These are phyloP conservation scores for Diaporthe ampelina DNA, from an alignment of 2,329 filamentous ascomycete species.

Conservation along the genomic window DNA sequence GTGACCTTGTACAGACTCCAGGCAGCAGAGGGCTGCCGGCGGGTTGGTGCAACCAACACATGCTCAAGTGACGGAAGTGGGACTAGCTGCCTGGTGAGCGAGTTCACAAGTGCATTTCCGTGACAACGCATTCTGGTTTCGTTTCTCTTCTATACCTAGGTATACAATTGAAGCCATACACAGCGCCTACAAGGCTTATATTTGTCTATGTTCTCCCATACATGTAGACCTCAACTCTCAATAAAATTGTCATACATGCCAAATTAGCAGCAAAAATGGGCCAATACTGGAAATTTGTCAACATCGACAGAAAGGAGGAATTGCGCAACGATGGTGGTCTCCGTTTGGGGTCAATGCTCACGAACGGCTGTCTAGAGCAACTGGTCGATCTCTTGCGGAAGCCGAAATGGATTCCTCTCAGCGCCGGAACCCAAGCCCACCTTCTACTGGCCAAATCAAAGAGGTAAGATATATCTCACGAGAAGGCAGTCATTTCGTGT, in stretches of 20 bases:
- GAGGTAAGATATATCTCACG: not conserved
- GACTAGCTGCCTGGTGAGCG: not conserved
- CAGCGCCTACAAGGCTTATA: no score
- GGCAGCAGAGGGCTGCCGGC: not conserved
- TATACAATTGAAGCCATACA: no score
- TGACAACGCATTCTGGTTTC: no score
- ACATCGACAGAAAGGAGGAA: not conserved
- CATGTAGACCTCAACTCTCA: no score
- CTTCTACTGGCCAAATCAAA: not conserved
- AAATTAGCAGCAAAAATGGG: not conserved
- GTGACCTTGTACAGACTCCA: not conserved
- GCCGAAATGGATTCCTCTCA: slow-evolving; percentile 3
- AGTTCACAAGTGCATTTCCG: not conserved
- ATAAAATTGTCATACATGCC: no score
- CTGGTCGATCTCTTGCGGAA: not conserved
- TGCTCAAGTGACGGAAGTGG: not conserved
- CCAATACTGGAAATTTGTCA: not conserved
- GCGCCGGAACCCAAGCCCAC: no score
- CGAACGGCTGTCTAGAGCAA: not conserved
- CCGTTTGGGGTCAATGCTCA: not conserved
- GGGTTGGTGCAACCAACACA: not conserved
- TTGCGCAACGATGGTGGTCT: not conserved
- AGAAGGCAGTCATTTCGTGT: not conserved
- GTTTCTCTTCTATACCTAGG: no score
- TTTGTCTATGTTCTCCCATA: no score